phyloP scores from a whole-genome alignment of 495 filamentous ascomycete species.

The Daldinia grandis region DNA sequence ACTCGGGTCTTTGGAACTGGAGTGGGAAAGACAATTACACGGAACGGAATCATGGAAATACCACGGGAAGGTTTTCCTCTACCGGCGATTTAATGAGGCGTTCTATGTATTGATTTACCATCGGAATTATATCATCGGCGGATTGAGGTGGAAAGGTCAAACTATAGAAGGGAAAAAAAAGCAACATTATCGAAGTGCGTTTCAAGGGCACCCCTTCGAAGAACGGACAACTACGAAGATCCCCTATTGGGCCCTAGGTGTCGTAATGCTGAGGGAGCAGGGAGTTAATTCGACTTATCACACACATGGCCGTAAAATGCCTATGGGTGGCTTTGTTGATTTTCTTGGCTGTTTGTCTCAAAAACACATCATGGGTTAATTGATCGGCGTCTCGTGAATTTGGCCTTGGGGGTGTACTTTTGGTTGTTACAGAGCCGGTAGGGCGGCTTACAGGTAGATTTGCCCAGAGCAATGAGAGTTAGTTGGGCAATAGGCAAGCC shows the following conservation, averaged over 20 bases:
- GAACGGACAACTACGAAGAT: not conserved
- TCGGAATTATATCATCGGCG: constrained; percentile 19
- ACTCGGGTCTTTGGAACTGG: constrained; percentile 5
- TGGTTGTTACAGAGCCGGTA: constrained; percentile 20
- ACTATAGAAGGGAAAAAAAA: constrained; percentile 35
- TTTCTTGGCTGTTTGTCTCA: constrained; percentile 1
- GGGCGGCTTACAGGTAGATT: constrained; percentile 12
- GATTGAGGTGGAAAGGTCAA: constrained; percentile 12
- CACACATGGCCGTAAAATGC: not conserved
- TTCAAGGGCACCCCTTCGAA: not conserved
- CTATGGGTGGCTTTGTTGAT: not conserved
- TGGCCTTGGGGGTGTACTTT: not conserved
- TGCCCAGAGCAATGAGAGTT: constrained; percentile 19
- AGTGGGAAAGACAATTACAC: constrained; percentile 20
- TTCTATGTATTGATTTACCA: constrained; percentile 25
- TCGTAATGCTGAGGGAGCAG: not conserved
- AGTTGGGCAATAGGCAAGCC: constrained; percentile 11
- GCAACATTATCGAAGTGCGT: constrained; percentile 27
- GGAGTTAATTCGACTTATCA: not conserved
- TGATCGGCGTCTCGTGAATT: not conserved
- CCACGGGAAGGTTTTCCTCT: constrained; percentile 18
- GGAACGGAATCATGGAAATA: constrained; percentile 31
- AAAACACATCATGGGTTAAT: not conserved
- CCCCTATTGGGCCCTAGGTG: not conserved
- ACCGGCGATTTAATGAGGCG: constrained; percentile 22